These are phyloP conservation scores for Globisporangium megalacanthum DNA, from an alignment of 352 stramenopile species.

Conservation along the genomic window DNA sequence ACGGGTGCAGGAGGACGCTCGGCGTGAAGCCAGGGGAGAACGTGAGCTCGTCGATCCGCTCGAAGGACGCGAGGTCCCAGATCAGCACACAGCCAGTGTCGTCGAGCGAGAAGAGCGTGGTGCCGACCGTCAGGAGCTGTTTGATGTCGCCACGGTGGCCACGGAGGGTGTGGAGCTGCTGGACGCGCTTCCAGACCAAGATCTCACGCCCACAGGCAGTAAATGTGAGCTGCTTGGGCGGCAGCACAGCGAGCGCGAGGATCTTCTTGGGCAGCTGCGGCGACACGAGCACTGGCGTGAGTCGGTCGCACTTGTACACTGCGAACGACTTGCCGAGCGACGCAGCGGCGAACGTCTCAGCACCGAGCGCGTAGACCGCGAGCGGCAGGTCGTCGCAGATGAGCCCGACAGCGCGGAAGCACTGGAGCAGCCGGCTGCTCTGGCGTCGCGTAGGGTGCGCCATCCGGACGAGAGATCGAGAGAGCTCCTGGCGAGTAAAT, in stretches of 20 bases:
- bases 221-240: conserved; percentile 75
- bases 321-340: conserved; percentile 89
- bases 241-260: conserved; percentile 44
- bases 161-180: conserved; percentile 42
- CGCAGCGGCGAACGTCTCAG: conserved; percentile 83
- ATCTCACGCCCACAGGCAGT: conserved; percentile 68
- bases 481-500: too few relatives aligned
- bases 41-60: conserved; percentile 43
- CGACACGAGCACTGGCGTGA: conserved; percentile 82
- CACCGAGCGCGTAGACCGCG: conserved; percentile 82
- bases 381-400: conserved; percentile 86
- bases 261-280: conserved; percentile 78
- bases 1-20: conserved; percentile 82
- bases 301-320: conserved; percentile 89
- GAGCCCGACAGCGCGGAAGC: conserved; percentile 88
- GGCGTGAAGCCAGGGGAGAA: conserved; percentile 62
- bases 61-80: conserved; percentile 67
- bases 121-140: conserved; percentile 55
- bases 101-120: conserved; percentile 69
- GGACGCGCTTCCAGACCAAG: conserved; percentile 66
- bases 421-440: conserved; percentile 75
- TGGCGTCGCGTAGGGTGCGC: conserved; percentile 39
- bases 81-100: conserved; percentile 43
- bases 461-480: too few relatives aligned
- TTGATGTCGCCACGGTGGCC: conserved; percentile 58